Conservation (phyloP, 768 basidiomycete species). For the Mycena rosella region DNA sequence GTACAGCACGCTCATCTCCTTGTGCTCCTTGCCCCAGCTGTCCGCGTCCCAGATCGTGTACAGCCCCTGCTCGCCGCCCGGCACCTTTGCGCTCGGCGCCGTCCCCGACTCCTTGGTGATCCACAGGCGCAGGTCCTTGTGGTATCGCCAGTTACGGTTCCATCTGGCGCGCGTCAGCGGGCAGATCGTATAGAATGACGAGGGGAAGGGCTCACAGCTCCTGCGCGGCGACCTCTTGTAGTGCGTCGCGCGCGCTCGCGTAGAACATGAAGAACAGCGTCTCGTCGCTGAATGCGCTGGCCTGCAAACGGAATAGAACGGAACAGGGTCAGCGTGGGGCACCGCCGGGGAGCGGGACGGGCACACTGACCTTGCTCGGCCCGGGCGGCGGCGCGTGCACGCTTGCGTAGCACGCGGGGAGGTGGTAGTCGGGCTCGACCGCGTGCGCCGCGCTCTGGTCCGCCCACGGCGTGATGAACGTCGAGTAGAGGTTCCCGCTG, state of each 20-base stretch:
- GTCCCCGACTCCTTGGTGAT: conserved; percentile 92
- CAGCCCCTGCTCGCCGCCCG: conserved; percentile 86
- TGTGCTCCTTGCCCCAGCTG: conserved; percentile 81
- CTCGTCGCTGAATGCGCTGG: conserved; percentile 91
- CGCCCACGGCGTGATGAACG: conserved; percentile 97
- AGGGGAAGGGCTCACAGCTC: conserved; percentile 79
- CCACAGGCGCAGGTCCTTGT: conserved; percentile 89
- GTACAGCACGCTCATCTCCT: conserved; percentile 75
- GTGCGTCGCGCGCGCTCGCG: conserved; percentile 88
- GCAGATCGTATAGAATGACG: not conserved
- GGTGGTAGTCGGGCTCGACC: conserved; percentile 92
- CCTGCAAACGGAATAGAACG: too few relatives aligned
- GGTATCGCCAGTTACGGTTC: conserved; percentile 96
- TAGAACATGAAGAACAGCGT: conserved; percentile 99
- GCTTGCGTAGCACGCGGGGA: conserved; percentile 90
- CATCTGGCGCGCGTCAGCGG: conserved; percentile 62
- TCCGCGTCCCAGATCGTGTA: conserved; percentile 94
- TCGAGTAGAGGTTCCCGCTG: conserved; percentile 89
- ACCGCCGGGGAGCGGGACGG: not conserved
- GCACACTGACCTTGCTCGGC: conserved; percentile 81
- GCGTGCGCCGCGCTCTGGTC: conserved; percentile 88
- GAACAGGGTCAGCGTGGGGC: not conserved
- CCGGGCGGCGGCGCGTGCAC: conserved; percentile 91
- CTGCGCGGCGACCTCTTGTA: conserved; percentile 95
- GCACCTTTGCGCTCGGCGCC: conserved; percentile 79